Conservation (phyloP, 306 rosid genomes). For the Gastrolobium villosum region DNA sequence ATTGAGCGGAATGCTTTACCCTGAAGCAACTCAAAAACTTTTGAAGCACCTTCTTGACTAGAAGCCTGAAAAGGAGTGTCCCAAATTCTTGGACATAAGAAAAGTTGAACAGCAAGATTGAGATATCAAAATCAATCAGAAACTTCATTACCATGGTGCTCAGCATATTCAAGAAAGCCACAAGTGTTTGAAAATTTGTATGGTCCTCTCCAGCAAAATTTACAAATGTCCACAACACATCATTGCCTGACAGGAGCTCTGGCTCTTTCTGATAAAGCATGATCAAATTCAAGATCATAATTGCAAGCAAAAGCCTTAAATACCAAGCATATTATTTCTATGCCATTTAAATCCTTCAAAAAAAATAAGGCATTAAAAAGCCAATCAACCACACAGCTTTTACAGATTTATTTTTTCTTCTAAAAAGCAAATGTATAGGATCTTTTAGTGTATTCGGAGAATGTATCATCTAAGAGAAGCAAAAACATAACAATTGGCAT, state of each 20-base stretch:
- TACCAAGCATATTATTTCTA: constrained; percentile 24
- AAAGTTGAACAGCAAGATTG: neutral
- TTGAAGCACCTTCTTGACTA: constrained; percentile 92
- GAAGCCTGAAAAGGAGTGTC: constrained; percentile 71
- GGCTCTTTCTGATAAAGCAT: constrained; percentile 81
- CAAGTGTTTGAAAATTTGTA: constrained; percentile 90
- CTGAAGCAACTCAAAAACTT: constrained; percentile 94
- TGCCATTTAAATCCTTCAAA: constrained; percentile 27
- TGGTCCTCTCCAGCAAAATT: constrained; percentile 99
- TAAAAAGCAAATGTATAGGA: constrained; percentile 22
- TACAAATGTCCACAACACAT: constrained; percentile 96
- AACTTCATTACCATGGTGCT: constrained; percentile 82
- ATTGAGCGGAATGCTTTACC: constrained; percentile 96
- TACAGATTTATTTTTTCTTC: constrained; percentile 1
- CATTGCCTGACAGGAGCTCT: constrained; percentile 90
- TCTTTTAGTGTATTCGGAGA: constrained; percentile 11
- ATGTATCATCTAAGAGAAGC: constrained; percentile 21
- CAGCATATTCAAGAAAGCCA: constrained; percentile 95
- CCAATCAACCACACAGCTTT: constrained; percentile 28
- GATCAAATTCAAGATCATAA: constrained; percentile 49
- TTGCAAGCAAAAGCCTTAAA: constrained; percentile 28
- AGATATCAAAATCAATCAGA: constrained; percentile 37
- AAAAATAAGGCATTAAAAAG: constrained; percentile 27
- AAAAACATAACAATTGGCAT: neutral
- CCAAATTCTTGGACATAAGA: constrained; percentile 30